Evolutionary conservation across 345 rosid genomes (phyloP), one percentile per base, ranked within the genome.

Genomic region (Eucalyptus urophylla): DNA sequence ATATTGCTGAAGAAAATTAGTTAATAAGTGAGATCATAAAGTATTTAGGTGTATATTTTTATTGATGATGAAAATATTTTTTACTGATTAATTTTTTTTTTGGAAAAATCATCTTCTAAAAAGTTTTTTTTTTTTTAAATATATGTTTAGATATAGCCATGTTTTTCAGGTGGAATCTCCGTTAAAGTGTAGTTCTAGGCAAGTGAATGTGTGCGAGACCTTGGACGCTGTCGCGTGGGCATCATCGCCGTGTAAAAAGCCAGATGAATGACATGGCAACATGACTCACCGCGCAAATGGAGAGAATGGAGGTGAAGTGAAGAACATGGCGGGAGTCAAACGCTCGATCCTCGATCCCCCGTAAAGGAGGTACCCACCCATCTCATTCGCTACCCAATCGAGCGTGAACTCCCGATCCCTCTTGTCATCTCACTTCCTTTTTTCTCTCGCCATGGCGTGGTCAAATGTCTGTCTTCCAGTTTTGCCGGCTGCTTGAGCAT

Each of bases 41-140:
- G 5, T 24, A 2, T 14, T n/a, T 14, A 67, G 40, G 2, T 1
- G 2, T 67, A 5, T 4, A n/a, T n/a, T 15, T 8, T 15, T 67
- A 0, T 14, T 4, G 5, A 14, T 8, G 2, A 67, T n/a, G 2
- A n/a, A 65, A 65, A 69, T 33, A 31, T 33, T 7, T 69, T 69
- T 8, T 0, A 0, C 0, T 15, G 9, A 8, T 0, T 24, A 58
- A 14, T 14, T 15, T n/a, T n/a, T 60, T 5, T 27, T 14, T n/a
- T n/a, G 7, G 40, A 53, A 54, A 11, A 58, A 27, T 12, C 15
- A 27, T 27, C 31, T 60, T 60, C 15, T 27, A 60, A 27, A 58
- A 5, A 0, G 2, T 21, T 24, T 40, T 40, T 40, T 40, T 10
- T 54, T 54, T 53, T 53, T 21, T 14, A 10, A 58, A 2, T 56